Base-by-base conservation (phyloP, 2,329 filamentous ascomycete genomes). In the Basipetospora chlamydospora region DNA sequence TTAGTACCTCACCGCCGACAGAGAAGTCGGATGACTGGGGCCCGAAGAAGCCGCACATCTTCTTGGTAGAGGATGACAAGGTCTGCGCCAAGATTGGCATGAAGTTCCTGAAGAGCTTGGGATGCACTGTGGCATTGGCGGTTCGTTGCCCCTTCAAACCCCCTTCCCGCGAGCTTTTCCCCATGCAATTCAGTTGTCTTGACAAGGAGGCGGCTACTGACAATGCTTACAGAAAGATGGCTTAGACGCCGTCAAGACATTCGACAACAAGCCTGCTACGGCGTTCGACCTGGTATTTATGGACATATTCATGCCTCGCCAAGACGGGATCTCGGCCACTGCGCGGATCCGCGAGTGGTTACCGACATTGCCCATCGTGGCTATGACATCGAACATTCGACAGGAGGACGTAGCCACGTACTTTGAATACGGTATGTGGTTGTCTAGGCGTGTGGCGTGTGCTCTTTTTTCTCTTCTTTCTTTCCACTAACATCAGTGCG, bases 351-450 rank as follows among this genome's bases (percentile, higher is more conserved):
- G 88, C 37, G 83, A 94, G 51, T 84, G 88, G 43, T 77, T 86
- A 44, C 73, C 76, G 26, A 73, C 77, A 5, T 77, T 82, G 15
- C 90, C 90, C 0, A 92, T 98, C 48, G 84, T 98, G 40, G 90
- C 90, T 32, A 96, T 98, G 90, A 98, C 90, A 3, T 95, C 88
- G 3, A 98, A 96, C 52, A 96, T 98, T 44, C 75, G 90, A 44
- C 87, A 85, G 42, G 88, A 95, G 49, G 90, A 98, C 53, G 92
- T 96, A 42, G 83, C 88, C 37, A 87, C 92, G 61, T 98, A 98
- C 54, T 96, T 95, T 61, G 79, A 88, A 49, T 87, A 93, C 60
- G 90, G 87, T 90, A 70, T 64, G 79, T 57, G n/a, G n/a, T n/a
- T n/a, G n/a, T n/a, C n/a, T n/a, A n/a, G n/a, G n/a, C n/a, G n/a